Conservation (phyloP, 331 rosid species). For the Stylosanthes scabra region DNA sequence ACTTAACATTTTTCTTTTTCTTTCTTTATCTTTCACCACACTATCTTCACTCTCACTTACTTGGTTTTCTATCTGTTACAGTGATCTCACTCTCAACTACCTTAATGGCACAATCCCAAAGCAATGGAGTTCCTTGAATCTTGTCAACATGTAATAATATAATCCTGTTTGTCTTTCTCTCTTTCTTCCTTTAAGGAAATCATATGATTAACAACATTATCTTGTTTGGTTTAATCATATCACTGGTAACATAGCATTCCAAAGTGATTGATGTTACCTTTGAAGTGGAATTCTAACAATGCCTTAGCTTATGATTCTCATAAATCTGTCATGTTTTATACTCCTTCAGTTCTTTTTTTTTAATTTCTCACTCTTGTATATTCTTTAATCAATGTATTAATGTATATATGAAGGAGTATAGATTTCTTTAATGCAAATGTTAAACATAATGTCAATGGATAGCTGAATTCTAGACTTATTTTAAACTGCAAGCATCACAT, state of each 20-base stretch:
- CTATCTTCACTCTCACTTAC: slow-evolving; percentile 5
- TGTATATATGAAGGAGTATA: too few species aligned
- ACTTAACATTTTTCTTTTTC: too few species aligned
- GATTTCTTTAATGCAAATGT: not conserved
- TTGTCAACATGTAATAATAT: slow-evolving; percentile 52
- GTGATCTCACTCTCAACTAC: slow-evolving; percentile 74
- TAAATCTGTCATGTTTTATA: too few species aligned
- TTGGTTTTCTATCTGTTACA: slow-evolving; percentile 10
- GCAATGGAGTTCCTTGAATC: slow-evolving; percentile 52
- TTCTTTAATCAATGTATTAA: too few species aligned
- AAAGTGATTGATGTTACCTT: too few species aligned
- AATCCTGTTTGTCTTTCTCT: not conserved
- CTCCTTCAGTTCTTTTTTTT: not conserved
- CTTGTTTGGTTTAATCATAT: too few species aligned
- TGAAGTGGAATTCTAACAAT: too few species aligned
- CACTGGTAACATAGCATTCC: too few species aligned
- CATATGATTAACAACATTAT: too few species aligned
- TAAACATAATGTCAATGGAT: not conserved
- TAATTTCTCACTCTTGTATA: not conserved
- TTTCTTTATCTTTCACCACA: not conserved
- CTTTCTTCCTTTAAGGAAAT: not conserved
- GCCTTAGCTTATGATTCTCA: too few species aligned
- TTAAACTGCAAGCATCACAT: too few species aligned
- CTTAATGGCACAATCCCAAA: slow-evolving; percentile 75
- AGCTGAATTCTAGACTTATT: too few species aligned